These are phyloP conservation scores for Anastatica hierochuntica DNA, from an alignment of 345 rosid species.

Conservation along the genomic window DNA sequence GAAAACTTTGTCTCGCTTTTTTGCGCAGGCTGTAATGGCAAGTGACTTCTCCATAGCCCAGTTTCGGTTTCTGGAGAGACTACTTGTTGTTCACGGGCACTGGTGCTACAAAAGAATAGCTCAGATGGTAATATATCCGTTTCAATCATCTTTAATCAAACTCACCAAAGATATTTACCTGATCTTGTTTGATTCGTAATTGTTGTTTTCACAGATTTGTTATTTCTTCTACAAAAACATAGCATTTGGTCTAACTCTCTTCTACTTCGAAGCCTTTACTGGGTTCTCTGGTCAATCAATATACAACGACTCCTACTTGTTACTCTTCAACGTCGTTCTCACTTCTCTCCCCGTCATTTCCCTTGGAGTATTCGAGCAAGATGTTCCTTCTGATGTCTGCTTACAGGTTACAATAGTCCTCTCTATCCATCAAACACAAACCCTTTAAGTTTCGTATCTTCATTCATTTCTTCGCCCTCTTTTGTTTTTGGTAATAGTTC, in stretches of 20 bases:
- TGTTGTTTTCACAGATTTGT: constrained; percentile 37
- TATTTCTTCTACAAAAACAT: constrained; percentile 78
- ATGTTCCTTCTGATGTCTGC: constrained; percentile 69
- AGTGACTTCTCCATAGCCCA: constrained; percentile 77
- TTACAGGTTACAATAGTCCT: constrained; percentile 35
- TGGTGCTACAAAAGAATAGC: constrained; percentile 80
- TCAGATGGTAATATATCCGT: constrained; percentile 45
- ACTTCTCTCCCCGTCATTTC: constrained; percentile 77
- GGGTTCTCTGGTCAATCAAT: constrained; percentile 57
- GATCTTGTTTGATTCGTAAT: constrained; percentile 15
- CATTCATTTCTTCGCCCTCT: neutral
- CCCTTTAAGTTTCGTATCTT: neutral
- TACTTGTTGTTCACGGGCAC: constrained; percentile 71
- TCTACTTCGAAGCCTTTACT: constrained; percentile 64
- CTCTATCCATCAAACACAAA: neutral
- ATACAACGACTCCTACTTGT: constrained; percentile 66
- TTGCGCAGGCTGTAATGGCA: constrained; percentile 74
- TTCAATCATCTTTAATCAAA: neutral
- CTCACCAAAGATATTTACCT: neutral
- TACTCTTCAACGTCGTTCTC: constrained; percentile 55
- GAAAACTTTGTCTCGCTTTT: neutral
- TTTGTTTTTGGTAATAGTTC: constrained; percentile 32
- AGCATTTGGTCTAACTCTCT: constrained; percentile 65
- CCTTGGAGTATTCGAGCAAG: constrained; percentile 69
- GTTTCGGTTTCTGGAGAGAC: constrained; percentile 56